Base-by-base conservation (phyloP, 768 basidiomycete species). In the Lactarius pseudohatsudake region DNA sequence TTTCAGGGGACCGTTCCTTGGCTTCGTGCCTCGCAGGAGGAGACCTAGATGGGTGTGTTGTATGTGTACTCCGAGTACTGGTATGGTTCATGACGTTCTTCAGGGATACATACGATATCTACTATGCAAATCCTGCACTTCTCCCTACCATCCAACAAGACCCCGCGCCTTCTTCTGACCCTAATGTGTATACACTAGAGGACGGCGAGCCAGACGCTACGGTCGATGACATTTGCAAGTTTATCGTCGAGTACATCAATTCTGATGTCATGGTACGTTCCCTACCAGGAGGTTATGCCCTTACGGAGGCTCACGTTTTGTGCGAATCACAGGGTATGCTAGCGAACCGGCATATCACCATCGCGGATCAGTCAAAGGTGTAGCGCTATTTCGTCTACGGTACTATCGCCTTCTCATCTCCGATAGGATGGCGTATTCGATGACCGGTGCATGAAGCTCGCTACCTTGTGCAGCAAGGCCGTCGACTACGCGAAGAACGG, bases 401-500 rank as follows among this genome's bases (percentile, higher is more conserved):
- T 62, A 3, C 8, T 30, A 15, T 30, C 38, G 26, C 65, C 18
- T 16, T 22, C 56, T 57, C 26, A 32, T 45, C 18, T 28, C 22
- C 45, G 1, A 47, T 30, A 91, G 87, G 75, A 81, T 2, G 91
- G 92, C 3, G 86, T 86, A 28, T 77, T 76, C 30, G 88, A 93
- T 69, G 71, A 74, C 0, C 72, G 77, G 55, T 93, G 92, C 74
- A 66, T 84, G 41, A 74, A 70, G 53, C 77, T 94, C 6, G 90
- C 91, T 3, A 76, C 78, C 60, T 74, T 90, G 18, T 92, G 88
- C 1, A 26, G 75, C 66, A 72, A 84, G 79, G 91, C 91, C 0
- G 90, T 93, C 4, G 91, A 92, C 72, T 93, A 90, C 73, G 86
- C 89, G 0, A 92, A 92, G 76, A 86, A 88, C 67, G 91, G 90